Evolutionary conservation across 1,284 basidiomycete species (phyloP), one percentile per base, ranked within the genome.

Genomic region (Rhodotorula sp.): DNA sequence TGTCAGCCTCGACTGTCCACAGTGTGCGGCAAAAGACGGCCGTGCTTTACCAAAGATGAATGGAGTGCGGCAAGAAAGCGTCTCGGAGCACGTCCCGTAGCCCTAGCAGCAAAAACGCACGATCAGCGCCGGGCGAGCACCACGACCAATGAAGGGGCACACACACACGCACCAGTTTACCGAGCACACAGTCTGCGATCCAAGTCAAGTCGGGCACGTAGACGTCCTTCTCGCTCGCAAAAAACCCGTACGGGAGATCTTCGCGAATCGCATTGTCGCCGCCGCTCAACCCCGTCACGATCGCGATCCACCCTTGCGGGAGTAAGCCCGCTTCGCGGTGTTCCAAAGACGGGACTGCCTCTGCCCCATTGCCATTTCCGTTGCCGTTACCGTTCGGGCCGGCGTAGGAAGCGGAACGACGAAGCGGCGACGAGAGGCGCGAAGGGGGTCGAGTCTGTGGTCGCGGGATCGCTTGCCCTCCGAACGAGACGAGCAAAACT

Each of bases 181-280:
- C 90, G 50, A 92, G 83, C 16, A 91, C 81, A n/a, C 89, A 89
- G 79, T 91, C 89, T 12, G 85, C 87, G 8, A 86, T 83, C 2
- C 89, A 89, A 34, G 87, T 90, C 72, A 92, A 78, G 80, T 91
- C 89, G 15, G 90, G 90, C 86, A 92, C 90, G 80, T 90, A 90
- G 52, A 90, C 86, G 76, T 89, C 86, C 79, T 83, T 84, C 50
- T 89, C 89, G 10, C 89, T 89, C 56, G 90, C 85, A 77, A 86
- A 91, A 80, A 91, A 90, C n/a, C 84, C 84, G 28, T 86, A 85
- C 0, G 90, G 90, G 19, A 90, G 79, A 55, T 83, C 83, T 23
- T 82, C 82, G 16, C 72, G 52, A 31, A 76, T 72, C 57, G 67
- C 71, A 47, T 76, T 73, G 28, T 73, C 70, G 56, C 82, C 82